Base-by-base conservation (phyloP, 139 green algal genomes). In the Tetratostichococcus sp. region DNA sequence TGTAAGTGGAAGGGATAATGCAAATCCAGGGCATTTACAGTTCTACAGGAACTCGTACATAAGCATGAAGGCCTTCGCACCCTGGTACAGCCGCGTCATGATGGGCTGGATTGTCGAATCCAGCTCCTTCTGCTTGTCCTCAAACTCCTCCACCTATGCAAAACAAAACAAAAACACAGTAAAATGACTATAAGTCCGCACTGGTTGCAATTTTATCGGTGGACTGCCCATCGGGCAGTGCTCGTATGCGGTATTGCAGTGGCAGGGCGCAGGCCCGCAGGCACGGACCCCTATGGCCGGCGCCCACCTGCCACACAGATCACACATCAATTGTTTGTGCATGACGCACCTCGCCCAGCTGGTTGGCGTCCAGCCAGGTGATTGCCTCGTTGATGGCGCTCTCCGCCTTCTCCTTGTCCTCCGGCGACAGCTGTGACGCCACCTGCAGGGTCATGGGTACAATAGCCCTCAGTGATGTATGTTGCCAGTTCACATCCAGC, bases 121-220 rank as follows among this genome's bases (percentile, higher is more conserved):
- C 30, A 98, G 87, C 86, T 97, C 92, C 89, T 97, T 95, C 74
- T 91, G 85, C 88, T 97, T 95, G 86, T 94, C 82, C 84, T 97
- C 90, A 79, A 97, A 95, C 87, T 98, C 94, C 67, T 98, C 94
- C 23, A 83, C 67, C 50, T 62, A 17, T 17, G 11, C 8, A 50
- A 50, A 50, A n/a, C n/a, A n/a, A n/a, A 50, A 22, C 14, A 22
- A 14, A 50, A 14, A 14, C 39, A 50, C 8, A 14, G 39, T 50
- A 50, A 14, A 50, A 50, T 57, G 4, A 59, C 39, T 14, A 50
- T 50, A 14, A 50, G 39, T 14, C 39, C 39, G 8, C 39, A 50
- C 8, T 14, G 39, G 14, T 14, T 50, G 8, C 8, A 22, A 50
- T 50, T 22, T 26, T 50, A 22, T 50, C 8, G 28, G 1, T 58